These are phyloP conservation scores for Colletotrichum sp. DNA, from an alignment of 2,329 filamentous ascomycete species.

Conservation along the genomic window DNA sequence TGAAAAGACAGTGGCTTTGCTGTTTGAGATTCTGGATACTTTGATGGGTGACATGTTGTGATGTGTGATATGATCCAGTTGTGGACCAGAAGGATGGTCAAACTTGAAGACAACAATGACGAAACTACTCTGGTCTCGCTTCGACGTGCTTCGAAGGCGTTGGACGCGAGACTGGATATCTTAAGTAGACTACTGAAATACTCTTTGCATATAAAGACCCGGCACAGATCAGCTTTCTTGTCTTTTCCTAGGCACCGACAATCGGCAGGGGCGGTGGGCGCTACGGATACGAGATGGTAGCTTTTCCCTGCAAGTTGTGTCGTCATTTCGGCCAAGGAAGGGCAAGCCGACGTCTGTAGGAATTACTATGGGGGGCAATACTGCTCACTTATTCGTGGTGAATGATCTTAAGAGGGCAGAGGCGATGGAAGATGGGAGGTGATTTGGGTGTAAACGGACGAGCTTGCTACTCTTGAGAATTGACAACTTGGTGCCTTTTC, in stretches of 20 bases:
- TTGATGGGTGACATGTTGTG: background rate
- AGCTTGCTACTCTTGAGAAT: background rate
- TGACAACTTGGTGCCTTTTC: rapidly evolving
- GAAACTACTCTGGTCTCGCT: too few species aligned
- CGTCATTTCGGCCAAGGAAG: background rate
- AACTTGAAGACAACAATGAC: background rate
- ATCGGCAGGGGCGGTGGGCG: rapidly evolving
- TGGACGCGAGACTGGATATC: background rate
- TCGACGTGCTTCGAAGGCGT: background rate
- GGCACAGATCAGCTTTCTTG: background rate
- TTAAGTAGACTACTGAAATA: rapidly evolving
- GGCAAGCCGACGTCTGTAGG: background rate
- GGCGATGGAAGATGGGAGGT: rapidly evolving
- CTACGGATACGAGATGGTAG: background rate
- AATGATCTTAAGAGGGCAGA: background rate
- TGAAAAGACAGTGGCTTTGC: slow-evolving; percentile 2
- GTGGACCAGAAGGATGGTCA: rapidly evolving
- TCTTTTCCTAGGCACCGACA: background rate
- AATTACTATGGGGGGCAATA: rapidly evolving
- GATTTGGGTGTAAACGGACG: background rate
- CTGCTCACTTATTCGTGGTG: rapidly evolving
- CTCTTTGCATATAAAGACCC: background rate
- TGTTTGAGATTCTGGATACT: background rate
- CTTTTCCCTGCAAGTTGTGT: background rate
- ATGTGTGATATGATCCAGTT: background rate